phyloP scores from a whole-genome alignment of 345 rosid genomes.

The Corymbia maculata region DNA sequence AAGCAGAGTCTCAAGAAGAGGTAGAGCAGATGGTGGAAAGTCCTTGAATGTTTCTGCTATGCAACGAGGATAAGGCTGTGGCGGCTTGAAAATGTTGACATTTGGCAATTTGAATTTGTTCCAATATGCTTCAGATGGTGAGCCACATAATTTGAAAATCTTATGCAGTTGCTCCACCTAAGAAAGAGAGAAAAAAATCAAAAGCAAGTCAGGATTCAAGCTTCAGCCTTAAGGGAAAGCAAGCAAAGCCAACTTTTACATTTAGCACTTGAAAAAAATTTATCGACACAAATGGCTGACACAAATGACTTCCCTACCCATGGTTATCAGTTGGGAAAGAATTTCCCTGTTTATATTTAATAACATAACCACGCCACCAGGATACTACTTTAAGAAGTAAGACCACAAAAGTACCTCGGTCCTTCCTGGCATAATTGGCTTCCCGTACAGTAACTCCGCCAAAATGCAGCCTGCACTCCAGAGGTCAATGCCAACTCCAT shows the following conservation, averaged over 20 bases:
- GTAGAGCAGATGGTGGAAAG: constrained; percentile 49
- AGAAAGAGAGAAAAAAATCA: constrained; percentile 1
- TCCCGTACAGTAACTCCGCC: constrained; percentile 84
- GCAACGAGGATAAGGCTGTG: constrained; percentile 65
- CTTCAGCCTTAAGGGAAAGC: background rate
- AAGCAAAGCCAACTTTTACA: background rate
- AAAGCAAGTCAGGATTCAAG: background rate
- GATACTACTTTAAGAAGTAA: background rate
- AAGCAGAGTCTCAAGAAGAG: constrained; percentile 62
- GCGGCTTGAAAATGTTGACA: constrained; percentile 75
- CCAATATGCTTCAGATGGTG: constrained; percentile 87
- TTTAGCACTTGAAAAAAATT: no score
- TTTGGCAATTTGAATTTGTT: constrained; percentile 75
- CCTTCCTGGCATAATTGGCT: constrained; percentile 85
- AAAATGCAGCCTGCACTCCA: constrained; percentile 96
- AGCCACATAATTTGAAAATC: constrained; percentile 87
- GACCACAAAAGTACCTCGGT: constrained; percentile 47
- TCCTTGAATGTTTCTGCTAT: constrained; percentile 64
- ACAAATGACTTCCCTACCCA: background rate
- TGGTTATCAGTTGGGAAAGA: background rate
- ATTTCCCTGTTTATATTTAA: background rate
- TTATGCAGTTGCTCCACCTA: constrained; percentile 93
- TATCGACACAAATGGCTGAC: no score
- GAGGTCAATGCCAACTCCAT: constrained; percentile 73
- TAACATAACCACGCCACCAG: background rate